phyloP scores from a whole-genome alignment of 1,284 basidiomycete genomes.

The Mycosarcoma mackinlayi region DNA sequence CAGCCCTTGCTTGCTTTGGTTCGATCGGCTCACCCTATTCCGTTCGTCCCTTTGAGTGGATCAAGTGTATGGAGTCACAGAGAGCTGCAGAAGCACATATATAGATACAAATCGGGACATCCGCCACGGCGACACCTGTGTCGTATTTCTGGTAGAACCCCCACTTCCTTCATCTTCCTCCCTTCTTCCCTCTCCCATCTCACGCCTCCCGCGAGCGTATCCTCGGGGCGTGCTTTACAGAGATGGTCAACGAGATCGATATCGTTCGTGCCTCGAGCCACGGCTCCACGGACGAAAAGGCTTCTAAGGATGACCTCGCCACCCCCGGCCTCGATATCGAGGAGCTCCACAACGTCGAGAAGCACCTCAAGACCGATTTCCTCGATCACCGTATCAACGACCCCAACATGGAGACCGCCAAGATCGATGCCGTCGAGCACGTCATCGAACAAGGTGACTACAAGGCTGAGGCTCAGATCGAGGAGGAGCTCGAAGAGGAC shows the following conservation, averaged over 20 bases:
- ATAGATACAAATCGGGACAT: not conserved
- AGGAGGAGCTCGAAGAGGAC: conserved; percentile 58
- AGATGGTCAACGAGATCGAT: conserved; percentile 43
- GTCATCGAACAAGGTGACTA: conserved; percentile 55
- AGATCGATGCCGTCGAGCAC: conserved; percentile 48
- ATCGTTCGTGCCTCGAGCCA: conserved; percentile 26
- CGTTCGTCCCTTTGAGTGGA: not conserved
- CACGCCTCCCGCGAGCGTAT: conserved; percentile 7
- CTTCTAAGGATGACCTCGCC: conserved; percentile 37
- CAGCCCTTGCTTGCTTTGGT: not conserved
- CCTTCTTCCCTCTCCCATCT: not conserved
- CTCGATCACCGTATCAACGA: conserved; percentile 53
- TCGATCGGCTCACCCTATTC: not conserved
- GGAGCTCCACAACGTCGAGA: conserved; percentile 47
- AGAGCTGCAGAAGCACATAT: conserved; percentile 7
- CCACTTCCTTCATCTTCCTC: not conserved
- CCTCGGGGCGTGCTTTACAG: conserved; percentile 6
- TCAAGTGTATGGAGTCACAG: not conserved
- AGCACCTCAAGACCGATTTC: conserved; percentile 41
- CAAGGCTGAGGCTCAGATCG: conserved; percentile 50
- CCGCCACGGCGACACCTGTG: no score
- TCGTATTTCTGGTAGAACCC: not conserved
- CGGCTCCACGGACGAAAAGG: conserved; percentile 32
- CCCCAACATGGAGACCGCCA: conserved; percentile 50
- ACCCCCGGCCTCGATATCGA: conserved; percentile 7